These are phyloP conservation scores for Heterotrichella gracilis DNA, from an alignment of 352 stramenopile genomes.

Conservation along the genomic window DNA sequence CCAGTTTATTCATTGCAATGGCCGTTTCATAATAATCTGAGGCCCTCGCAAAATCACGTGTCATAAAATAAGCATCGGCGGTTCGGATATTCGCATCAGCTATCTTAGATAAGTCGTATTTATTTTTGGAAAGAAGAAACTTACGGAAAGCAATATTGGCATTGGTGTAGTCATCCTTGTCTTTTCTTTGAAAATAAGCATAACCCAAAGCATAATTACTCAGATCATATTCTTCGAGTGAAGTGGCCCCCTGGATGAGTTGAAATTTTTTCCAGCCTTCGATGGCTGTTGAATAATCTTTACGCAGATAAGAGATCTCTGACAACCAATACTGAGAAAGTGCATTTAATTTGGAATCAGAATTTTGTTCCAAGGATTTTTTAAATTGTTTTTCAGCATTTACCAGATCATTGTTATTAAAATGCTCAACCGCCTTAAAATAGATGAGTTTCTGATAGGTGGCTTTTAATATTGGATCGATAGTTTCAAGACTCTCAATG, in stretches of 20 bases:
- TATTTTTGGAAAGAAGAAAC: background rate
- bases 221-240: background rate
- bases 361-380: background rate
- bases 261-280: background rate
- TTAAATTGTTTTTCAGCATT: constrained; percentile 9
- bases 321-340: background rate
- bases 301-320: background rate
- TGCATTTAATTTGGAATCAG: background rate
- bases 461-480: background rate
- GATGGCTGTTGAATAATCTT: background rate
- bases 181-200: constrained; percentile 8
- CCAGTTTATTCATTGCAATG: background rate
- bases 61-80: background rate
- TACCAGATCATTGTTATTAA: background rate
- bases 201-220: background rate
- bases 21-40: background rate
- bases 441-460: constrained; percentile 9
- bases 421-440: background rate
- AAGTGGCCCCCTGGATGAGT: background rate
- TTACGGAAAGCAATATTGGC: background rate
- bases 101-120: background rate
- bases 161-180: background rate
- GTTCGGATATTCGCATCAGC: background rate
- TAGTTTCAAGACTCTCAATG: background rate
- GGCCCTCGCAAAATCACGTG: background rate